Percentiles rank a stretch among this genome's conserved stretches.
Evolutionary conservation across 164 flowering plant species (phyloP).

Genomic region (Nelumbo lutea): DNA sequence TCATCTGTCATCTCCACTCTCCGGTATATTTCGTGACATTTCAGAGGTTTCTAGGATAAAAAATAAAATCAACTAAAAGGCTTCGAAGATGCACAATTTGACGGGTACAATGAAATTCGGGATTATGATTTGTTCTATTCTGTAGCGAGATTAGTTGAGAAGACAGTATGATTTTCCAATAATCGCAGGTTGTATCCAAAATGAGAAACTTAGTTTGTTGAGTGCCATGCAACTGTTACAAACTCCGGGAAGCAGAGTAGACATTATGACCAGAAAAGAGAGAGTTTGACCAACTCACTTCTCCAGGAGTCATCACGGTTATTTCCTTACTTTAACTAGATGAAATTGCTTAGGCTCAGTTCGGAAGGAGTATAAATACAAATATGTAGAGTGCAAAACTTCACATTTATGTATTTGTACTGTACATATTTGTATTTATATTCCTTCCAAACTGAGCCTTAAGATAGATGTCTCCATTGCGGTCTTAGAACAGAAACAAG

Average conservation of each 20-base stretch:
- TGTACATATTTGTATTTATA: too few species aligned
- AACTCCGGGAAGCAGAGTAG: neutral
- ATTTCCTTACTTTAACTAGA: neutral
- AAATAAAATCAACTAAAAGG: neutral
- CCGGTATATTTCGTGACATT: neutral
- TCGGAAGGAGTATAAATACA: too few species aligned
- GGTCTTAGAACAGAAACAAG: neutral
- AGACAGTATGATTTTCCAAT: neutral
- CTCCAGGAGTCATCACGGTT: neutral
- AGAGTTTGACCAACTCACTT: neutral
- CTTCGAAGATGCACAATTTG: neutral
- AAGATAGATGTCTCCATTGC: neutral
- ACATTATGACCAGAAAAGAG: neutral
- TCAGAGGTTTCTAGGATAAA: neutral
- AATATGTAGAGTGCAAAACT: too few species aligned
- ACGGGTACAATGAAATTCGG: neutral
- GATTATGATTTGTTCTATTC: neutral
- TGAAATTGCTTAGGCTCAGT: neutral
- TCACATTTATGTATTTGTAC: too few species aligned
- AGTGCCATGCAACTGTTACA: neutral
- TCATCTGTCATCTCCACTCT: slow-evolving; percentile 7
- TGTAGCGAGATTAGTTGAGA: neutral
- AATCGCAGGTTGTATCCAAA: neutral
- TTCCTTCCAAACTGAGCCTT: too few species aligned
- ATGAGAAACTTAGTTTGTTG: neutral